These are phyloP conservation scores for Paxillus involutus DNA, from an alignment of 768 basidiomycete genomes.

Conservation along the genomic window DNA sequence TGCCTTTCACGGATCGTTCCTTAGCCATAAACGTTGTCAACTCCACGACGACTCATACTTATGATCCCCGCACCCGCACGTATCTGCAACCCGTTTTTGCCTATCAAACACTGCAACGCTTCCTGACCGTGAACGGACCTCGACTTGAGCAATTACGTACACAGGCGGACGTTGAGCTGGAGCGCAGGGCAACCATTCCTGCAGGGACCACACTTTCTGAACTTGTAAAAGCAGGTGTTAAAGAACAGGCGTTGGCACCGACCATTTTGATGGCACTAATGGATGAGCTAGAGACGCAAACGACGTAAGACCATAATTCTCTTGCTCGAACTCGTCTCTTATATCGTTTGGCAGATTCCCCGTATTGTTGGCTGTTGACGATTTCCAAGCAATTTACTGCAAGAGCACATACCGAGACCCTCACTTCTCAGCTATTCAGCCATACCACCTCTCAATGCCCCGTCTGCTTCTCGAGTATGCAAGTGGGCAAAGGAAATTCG, in stretches of 20 bases:
- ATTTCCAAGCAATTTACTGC: conserved; percentile 80
- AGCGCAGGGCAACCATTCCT: conserved; percentile 45
- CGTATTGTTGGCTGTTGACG: conserved; percentile 80
- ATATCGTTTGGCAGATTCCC: not conserved
- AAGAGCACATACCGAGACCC: conserved; percentile 71
- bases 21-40: conserved; percentile 64
- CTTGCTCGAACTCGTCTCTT: not conserved
- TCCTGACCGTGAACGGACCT: conserved; percentile 56
- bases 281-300: conserved; percentile 56
- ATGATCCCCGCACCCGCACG: conserved; percentile 73
- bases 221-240: conserved; percentile 58
- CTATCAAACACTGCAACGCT: conserved; percentile 60
- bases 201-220: conserved; percentile 50
- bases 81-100: conserved; percentile 74
- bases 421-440: conserved; percentile 62
- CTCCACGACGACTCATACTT: conserved; percentile 69
- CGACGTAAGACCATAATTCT: conserved; percentile 42
- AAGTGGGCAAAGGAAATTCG: conserved; percentile 66
- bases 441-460: conserved; percentile 80
- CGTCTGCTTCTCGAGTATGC: conserved; percentile 77
- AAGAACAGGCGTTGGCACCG: conserved; percentile 52
- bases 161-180: conserved; percentile 36
- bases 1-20: not conserved
- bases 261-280: conserved; percentile 58
- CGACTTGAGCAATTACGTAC: conserved; percentile 44